Base-by-base conservation (phyloP, 495 filamentous ascomycete species). In the Ramalina peruviana region DNA sequence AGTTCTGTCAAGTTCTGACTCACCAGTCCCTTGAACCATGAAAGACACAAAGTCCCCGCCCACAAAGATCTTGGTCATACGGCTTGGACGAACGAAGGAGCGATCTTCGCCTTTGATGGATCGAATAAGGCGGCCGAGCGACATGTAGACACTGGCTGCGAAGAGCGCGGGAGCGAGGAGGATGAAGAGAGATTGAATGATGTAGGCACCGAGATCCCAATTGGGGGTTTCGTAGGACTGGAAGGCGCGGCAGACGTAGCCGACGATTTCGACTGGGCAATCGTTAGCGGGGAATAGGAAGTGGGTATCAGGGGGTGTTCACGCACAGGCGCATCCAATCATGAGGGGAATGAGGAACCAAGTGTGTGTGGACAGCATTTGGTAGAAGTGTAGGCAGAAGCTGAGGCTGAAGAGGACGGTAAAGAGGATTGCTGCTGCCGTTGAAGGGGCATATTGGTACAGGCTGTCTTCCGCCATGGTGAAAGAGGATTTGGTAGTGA, bases 271-370 rank as follows among this genome's bases (percentile, higher is more conserved):
- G 48, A 74, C 65, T 54, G n/a, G 7, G 23, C 1, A 0, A 25
- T 25, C 6, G 23, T 25, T 6, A 25, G 23, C 23, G 3, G 23
- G 23, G 19, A 20, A 20, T 2, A 20, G 19, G 19, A 2, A 20
- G 23, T 25, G 23, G 23, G 6, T 6, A 6, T 33, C 12, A 33
- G 12, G 9, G 30, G 5, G 7, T 10, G 5, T 10, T 10, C 12
- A 23, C 27, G 6, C 47, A 55, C 52, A 58, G 15, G 70, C 42
- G 26, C 74, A 69, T 10, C 78, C 80, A 25, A 82, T 58, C 9
- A 78, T 25, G 30, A 84, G 70, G 0, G 81, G 72, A 9, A 74
- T 71, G 45, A 83, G 77, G 60, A 78, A 83, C 75, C 74, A 83
- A 5, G 70, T 73, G 53, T 65, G 64, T 19, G 62, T 67, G 20